Percentiles rank a stretch among this genome's conserved stretches.
phyloP scores from a whole-genome alignment of 495 filamentous ascomycete species.

The Lophiostoma macrostomum region DNA sequence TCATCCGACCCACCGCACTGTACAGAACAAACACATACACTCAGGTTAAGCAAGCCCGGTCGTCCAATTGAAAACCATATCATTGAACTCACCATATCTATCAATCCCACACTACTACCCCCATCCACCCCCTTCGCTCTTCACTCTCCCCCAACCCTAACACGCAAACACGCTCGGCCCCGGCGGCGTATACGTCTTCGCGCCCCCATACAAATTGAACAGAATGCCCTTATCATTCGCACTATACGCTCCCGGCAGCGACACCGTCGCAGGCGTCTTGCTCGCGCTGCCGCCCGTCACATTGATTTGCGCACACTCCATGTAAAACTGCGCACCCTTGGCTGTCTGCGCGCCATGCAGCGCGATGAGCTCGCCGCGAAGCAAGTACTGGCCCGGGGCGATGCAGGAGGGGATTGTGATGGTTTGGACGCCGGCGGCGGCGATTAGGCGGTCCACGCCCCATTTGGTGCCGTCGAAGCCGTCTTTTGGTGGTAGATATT shows the following conservation, averaged over 20 bases:
- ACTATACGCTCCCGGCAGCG: conserved; percentile 25
- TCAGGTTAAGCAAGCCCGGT: too few relatives aligned
- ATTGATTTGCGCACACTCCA: conserved; percentile 33
- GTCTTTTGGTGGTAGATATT: conserved; percentile 3
- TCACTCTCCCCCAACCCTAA: conserved; percentile 1
- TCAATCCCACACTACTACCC: too few relatives aligned
- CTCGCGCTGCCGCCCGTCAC: conserved; percentile 12
- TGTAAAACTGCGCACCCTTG: conserved; percentile 52
- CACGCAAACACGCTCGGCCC: conserved; percentile 25
- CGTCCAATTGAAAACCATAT: too few relatives aligned
- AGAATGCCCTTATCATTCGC: conserved; percentile 16
- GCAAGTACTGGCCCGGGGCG: conserved; percentile 49
- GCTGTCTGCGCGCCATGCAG: conserved; percentile 45
- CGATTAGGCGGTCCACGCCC: conserved; percentile 53
- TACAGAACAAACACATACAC: too few relatives aligned
- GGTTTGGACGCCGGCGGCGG: conserved; percentile 47
- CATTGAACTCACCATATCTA: too few relatives aligned
- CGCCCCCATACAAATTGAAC: conserved; percentile 16
- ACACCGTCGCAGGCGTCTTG: conserved; percentile 19
- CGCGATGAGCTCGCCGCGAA: conserved; percentile 53
- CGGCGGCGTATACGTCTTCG: conserved; percentile 23
- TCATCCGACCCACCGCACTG: too few relatives aligned
- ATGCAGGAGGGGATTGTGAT: conserved; percentile 49
- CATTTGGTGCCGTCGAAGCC: conserved; percentile 45
- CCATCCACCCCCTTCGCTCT: too few relatives aligned